Base-by-base conservation (phyloP, 1,139 yeast species). In the Suhomyces bokatorum region DNA sequence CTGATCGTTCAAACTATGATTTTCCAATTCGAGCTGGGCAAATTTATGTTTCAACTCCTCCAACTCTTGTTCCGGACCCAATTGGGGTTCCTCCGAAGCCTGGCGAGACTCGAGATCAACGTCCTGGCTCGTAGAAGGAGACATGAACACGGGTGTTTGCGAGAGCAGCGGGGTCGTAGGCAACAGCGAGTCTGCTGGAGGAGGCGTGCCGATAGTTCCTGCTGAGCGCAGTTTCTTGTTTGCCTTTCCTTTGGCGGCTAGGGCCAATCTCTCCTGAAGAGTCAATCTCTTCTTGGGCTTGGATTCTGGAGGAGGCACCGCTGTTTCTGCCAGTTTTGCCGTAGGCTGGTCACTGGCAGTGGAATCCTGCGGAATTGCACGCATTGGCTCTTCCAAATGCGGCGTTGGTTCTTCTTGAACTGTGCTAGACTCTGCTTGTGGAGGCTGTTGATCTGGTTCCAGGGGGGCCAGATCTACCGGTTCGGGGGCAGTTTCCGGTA, bases 191-290 rank as follows among this genome's bases (percentile, higher is more conserved):
- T 32, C 35, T 2, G 50, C 35, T 1, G 50, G 38, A 9, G 48
- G 34, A 2, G 52, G 50, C 2, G 49, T 42, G 3, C 45, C 24
- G 1, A 50, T 33, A 7, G 16, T 34, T 5, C 50, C 45, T 16
- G 30, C 7, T 10, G 27, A 15, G 38, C 47, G 47, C 27, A 24
- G 30, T 27, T 48, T 47, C 39, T 56, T 61, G 40, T 62, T 33
- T 8, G 33, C 64, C 38, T 69, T 74, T 3, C 78, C 72, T 54
- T 80, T 80, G 4, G 91, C 90, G 1, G 97, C 97, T 54, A 83
- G 66, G 1, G 95, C 95, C 46, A 89, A 70, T 51, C 97, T 70
- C 57, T 89, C 96, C 58, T 88, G 91, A 55, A 87, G 69, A 0
- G 95, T 78, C 36, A 85, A 67, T 53, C 87, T 71, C 54, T 81